phyloP scores from a whole-genome alignment of 441 rosid species.

The Daphne laureola region DNA sequence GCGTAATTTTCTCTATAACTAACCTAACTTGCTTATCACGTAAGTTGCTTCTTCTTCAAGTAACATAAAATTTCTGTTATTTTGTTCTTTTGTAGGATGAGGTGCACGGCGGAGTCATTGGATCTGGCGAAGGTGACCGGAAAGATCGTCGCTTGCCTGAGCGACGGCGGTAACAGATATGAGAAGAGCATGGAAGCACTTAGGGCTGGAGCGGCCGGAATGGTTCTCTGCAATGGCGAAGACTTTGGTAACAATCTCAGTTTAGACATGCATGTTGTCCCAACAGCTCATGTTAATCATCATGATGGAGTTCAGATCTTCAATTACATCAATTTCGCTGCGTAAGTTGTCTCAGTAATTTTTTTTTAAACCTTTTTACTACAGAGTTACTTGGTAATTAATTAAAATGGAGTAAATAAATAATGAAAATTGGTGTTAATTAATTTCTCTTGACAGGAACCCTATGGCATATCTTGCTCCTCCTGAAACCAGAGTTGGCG shows the following conservation, averaged over 20 bases:
- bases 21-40: not conserved
- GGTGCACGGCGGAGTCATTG: slow-evolving; percentile 33
- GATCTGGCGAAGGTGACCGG: slow-evolving; percentile 42
- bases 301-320: slow-evolving; percentile 26
- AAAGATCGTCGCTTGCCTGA: slow-evolving; percentile 40
- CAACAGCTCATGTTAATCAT: slow-evolving; percentile 39
- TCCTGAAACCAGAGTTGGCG: slow-evolving; percentile 10
- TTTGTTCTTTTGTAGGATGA: slow-evolving; percentile 20
- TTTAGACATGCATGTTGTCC: slow-evolving; percentile 45
- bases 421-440: too few relatives aligned
- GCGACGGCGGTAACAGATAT: slow-evolving; percentile 30
- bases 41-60: too few relatives aligned
- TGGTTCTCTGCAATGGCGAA: slow-evolving; percentile 48
- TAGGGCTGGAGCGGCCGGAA: slow-evolving; percentile 50
- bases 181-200: slow-evolving; percentile 36
- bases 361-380: too few relatives aligned
- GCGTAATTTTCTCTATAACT: slow-evolving; percentile 28
- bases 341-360: slow-evolving; percentile 14
- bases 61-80: too few relatives aligned
- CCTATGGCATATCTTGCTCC: slow-evolving; percentile 32
- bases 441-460: slow-evolving; percentile 24
- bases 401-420: too few relatives aligned
- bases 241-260: slow-evolving; percentile 23
- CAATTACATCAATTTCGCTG: slow-evolving; percentile 27
- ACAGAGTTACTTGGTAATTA: too few relatives aligned